Evolutionary conservation across 495 filamentous ascomycete genomes (phyloP).

Genomic region (Trichoderma orchidacearum): DNA sequence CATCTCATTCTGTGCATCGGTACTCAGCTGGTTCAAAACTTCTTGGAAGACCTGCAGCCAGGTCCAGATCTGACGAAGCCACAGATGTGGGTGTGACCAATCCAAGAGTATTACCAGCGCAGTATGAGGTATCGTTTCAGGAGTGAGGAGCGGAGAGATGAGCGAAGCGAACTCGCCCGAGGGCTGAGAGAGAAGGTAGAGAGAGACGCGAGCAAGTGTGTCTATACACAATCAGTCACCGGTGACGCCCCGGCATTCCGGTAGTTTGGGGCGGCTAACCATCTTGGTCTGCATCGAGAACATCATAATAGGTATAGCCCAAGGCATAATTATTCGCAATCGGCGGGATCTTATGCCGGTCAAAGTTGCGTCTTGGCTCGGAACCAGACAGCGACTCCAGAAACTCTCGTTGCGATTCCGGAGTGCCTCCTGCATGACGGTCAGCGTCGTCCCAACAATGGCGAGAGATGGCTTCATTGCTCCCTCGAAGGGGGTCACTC

Average conservation of each 20-base stretch:
- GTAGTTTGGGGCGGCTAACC: conserved; percentile 30
- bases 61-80: conserved; percentile 73
- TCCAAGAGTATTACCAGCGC: conserved; percentile 80
- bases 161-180: conserved; percentile 73
- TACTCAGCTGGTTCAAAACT: conserved; percentile 59
- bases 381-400: conserved; percentile 65
- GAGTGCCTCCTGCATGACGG: conserved; percentile 54
- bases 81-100: conserved; percentile 87
- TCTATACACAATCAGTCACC: conserved; percentile 33
- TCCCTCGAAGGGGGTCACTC: conserved; percentile 4
- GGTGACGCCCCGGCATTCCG: neutral
- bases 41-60: conserved; percentile 75
- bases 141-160: conserved; percentile 72
- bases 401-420: conserved; percentile 81
- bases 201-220: conserved; percentile 78
- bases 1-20: conserved; percentile 65
- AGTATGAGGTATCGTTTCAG: conserved; percentile 74
- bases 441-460: conserved; percentile 9
- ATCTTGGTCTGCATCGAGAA: conserved; percentile 90
- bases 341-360: conserved; percentile 52
- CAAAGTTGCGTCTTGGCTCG: conserved; percentile 40
- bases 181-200: conserved; percentile 77
- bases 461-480: conserved; percentile 3
- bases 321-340: conserved; percentile 88
- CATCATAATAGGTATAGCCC: conserved; percentile 92